Evolutionary conservation across 139 green algal genomes (phyloP).

Genomic region (Closterium sp.): DNA sequence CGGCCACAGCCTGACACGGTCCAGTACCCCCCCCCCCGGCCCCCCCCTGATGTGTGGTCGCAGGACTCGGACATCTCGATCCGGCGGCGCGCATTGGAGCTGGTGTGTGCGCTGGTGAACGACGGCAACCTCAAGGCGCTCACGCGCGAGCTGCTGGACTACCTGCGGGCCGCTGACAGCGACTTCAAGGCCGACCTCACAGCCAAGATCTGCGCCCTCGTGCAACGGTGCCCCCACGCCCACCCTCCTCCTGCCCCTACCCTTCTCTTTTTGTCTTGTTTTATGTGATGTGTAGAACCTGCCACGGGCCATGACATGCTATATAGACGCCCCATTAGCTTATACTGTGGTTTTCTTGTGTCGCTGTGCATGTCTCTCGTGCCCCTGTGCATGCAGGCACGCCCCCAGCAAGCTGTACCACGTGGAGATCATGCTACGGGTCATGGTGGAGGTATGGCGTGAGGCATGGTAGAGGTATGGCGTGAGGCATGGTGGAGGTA

Average conservation of each 20-base stretch:
- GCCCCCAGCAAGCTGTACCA: slow-evolving; percentile 88
- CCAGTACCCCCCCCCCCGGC: not conserved
- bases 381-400: slow-evolving; percentile 54
- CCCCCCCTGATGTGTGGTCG: not conserved
- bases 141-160: slow-evolving; percentile 91
- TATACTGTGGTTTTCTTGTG: no score
- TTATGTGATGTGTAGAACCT: not conserved
- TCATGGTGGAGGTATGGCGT: slow-evolving; percentile 45
- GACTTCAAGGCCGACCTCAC: slow-evolving; percentile 96
- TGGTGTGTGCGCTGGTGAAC: slow-evolving; percentile 89
- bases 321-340: no score
- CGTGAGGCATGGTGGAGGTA: no score
- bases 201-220: slow-evolving; percentile 84
- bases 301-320: no score
- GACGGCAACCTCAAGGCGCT: slow-evolving; percentile 76
- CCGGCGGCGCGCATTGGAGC: slow-evolving; percentile 80
- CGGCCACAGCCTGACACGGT: not conserved
- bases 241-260: no score
- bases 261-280: not conserved
- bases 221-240: slow-evolving; percentile 59
- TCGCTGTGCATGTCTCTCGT: no score
- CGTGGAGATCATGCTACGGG: slow-evolving; percentile 70
- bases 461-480: no score
- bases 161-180: slow-evolving; percentile 82
- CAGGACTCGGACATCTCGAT: slow-evolving; percentile 75